Conservation (phyloP, 805 yeast species). For the Yamadazyma laniorum region DNA sequence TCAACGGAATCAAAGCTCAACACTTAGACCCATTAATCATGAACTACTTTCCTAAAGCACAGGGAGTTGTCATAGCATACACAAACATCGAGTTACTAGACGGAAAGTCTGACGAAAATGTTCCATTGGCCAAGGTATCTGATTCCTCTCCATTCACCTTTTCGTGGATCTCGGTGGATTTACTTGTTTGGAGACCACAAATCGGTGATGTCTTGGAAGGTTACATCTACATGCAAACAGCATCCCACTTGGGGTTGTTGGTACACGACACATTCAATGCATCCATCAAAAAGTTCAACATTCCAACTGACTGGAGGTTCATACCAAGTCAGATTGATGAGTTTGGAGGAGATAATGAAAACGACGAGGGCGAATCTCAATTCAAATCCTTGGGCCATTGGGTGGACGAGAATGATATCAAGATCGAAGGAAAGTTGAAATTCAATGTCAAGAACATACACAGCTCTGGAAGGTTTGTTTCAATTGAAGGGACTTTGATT, state of each 20-base stretch:
- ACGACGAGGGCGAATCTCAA: constrained; percentile 19
- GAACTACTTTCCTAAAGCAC: constrained; percentile 69
- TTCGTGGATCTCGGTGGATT: constrained; percentile 80
- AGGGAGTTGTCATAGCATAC: constrained; percentile 85
- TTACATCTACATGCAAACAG: constrained; percentile 85
- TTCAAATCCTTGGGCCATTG: constrained; percentile 78
- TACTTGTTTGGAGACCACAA: constrained; percentile 86
- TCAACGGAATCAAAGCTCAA: constrained; percentile 79
- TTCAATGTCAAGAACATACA: constrained; percentile 73
- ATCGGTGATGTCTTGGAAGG: constrained; percentile 89
- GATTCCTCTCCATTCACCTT: constrained; percentile 86
- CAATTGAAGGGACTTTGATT: constrained; percentile 84
- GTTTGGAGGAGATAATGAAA: constrained; percentile 24
- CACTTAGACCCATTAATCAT: constrained; percentile 88
- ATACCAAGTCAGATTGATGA: constrained; percentile 71
- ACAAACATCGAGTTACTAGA: constrained; percentile 55
- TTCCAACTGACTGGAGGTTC: constrained; percentile 86
- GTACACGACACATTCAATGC: constrained; percentile 95
- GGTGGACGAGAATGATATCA: constrained; percentile 72
- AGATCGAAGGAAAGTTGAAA: constrained; percentile 77
- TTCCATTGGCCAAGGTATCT: constrained; percentile 58
- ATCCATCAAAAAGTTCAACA: constrained; percentile 76
- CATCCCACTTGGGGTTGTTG: constrained; percentile 88
- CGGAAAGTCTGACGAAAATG: constrained; percentile 14
- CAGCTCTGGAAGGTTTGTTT: constrained; percentile 76